Base-by-base conservation (phyloP, 371 early-diverging fungal genomes). In the Batkoa obscura region DNA sequence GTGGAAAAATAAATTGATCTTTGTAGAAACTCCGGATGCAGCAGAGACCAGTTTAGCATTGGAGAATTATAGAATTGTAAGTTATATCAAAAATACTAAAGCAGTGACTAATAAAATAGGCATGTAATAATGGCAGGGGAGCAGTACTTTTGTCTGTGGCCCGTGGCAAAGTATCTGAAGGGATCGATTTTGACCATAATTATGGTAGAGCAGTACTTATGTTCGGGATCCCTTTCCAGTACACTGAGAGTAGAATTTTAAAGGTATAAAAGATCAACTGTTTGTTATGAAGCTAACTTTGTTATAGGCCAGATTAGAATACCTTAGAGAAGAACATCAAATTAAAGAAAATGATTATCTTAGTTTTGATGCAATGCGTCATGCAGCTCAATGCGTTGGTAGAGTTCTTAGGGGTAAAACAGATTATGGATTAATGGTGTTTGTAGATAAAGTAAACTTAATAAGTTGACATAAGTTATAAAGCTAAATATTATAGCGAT, bases 181-280 rank as follows among this genome's bases (percentile, higher is more conserved):
- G 99, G 15, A 95, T 99, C 61, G 99, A 99, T 82, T 99, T 99
- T 68, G 97, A 98, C 65, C 93, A 98, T 67, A 86, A 96, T 61
- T 98, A 99, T 70, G 99, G 99, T 6, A 80, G 99, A 33, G 98
- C 96, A 17, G 91, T 96, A 36, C 76, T 99, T 55, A 80, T 99
- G 80, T 95, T 96, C 76, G 99, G 99, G 12, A 96, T 99, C 45
- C 99, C 99, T 0, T 99, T 94, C 66, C 98, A 97, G 73, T 98
- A 94, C 65, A 99, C 99, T 0, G 98, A 99, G 65, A 87, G 87
- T 48, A 74, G 99, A 52, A 89, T 94, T 33, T 65, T 97, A 45
- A 95, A 94, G 71, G 80, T 78, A 43, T 46, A 23, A 23, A 23
- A 23, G 23, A 23, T 36, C 5, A 56, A 17, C 37, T 8, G 30